phyloP scores from a whole-genome alignment of 2,329 filamentous ascomycete species.

The Colletotrichum kahawae region DNA sequence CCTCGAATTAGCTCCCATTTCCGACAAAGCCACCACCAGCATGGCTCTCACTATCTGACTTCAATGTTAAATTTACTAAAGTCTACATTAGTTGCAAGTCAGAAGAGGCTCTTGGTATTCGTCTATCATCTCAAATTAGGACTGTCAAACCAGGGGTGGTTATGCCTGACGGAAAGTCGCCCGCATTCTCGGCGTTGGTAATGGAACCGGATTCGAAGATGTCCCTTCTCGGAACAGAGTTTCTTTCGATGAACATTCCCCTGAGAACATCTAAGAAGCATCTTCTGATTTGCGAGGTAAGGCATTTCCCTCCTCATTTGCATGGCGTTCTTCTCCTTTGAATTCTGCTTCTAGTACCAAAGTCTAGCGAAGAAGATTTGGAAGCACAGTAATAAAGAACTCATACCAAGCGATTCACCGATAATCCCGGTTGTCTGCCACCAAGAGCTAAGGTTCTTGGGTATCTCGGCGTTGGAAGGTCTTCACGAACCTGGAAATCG shows the following conservation, averaged over 20 bases:
- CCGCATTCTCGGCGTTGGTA: too few species aligned
- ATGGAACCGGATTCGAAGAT: background rate
- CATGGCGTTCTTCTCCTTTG: background rate
- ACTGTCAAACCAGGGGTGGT: too few species aligned
- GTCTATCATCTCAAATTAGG: too few species aligned
- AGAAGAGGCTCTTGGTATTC: too few species aligned
- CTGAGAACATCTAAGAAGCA: background rate
- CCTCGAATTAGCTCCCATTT: background rate
- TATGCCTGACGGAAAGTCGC: too few species aligned
- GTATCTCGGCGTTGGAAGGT: background rate
- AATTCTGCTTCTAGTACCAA: background rate
- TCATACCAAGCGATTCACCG: background rate
- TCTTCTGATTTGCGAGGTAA: background rate
- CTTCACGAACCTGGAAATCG: background rate
- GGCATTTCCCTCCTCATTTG: background rate
- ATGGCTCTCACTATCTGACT: background rate
- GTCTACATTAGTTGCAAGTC: too few species aligned
- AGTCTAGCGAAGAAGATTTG: background rate
- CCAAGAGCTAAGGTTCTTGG: background rate
- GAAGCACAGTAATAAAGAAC: background rate
- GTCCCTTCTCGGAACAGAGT: background rate
- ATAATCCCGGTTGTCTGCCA: background rate
- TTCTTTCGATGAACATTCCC: background rate
- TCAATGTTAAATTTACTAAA: too few species aligned
- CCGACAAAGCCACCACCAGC: background rate